Evolutionary conservation across 345 rosid genomes (phyloP), one percentile per base, ranked within the genome.

Genomic region (Dipteronia sinensis): DNA sequence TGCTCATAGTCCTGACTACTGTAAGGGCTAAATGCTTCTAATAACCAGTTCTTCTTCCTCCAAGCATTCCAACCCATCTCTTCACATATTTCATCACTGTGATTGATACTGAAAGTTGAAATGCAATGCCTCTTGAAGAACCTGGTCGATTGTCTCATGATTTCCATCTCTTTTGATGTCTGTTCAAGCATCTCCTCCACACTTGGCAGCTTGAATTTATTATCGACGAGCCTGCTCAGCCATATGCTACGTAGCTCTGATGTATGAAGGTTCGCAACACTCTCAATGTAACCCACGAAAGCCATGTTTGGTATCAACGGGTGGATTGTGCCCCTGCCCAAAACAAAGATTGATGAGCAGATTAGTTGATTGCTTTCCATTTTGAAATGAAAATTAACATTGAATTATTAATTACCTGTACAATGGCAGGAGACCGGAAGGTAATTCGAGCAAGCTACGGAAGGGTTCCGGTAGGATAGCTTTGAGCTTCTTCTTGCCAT

Each of bases 51-150:
- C 31, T 83, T 71, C 86, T 95, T 95, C 84, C 98, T 86, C 89
- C 89, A 83, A 56, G 90, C 72, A 64, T 76, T 87, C 89, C 93
- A 87, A 9, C 95, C 97, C 94, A 94, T 91, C 79, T 94, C 97
- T 69, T 85, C 80, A 75, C 97, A 94, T 63, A 94, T 76, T 65
- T 90, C 98, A 76, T 95, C 97, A 0, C 89, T 88, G 77, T 93
- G 97, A 68, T 90, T 90, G 85, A 95, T 95, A 81, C 98, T 95
- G 82, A 81, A 93, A 17, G 98, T 93, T 19, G 98, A 89, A 22
- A 93, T 93, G 86, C 98, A 95, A 61, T 92, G 94, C 79, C 93
- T 89, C 76, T 90, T 87, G 80, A 92, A 90, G 78, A 93, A 95
- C 81, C 98, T 86, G 55, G 92, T 89, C 1, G 90, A 82, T 78